These are phyloP conservation scores for Mycena albidolilacea DNA, from an alignment of 768 basidiomycete species.

Conservation along the genomic window DNA sequence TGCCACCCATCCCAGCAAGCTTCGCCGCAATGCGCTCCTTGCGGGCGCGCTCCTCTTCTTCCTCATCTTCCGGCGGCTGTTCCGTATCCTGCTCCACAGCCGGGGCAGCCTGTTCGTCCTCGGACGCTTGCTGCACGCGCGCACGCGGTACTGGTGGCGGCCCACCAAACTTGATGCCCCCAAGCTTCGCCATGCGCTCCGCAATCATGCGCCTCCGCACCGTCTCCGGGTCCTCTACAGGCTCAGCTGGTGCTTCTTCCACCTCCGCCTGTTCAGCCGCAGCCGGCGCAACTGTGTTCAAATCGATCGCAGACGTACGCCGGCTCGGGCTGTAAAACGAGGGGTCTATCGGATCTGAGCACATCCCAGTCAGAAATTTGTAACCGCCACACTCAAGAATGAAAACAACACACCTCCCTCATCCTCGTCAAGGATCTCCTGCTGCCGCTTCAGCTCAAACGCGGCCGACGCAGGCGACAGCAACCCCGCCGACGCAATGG, in stretches of 20 bases:
- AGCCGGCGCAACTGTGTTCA: conserved; percentile 38
- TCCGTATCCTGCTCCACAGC: conserved; percentile 45
- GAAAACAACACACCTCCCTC: conserved; percentile 67
- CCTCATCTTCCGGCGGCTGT: conserved; percentile 55
- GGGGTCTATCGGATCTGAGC: conserved; percentile 79
- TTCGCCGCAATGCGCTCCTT: conserved; percentile 69
- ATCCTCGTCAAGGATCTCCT: conserved; percentile 71
- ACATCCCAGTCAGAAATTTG: conserved; percentile 20
- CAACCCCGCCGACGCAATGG: conserved; percentile 18
- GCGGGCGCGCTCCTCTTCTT: conserved; percentile 75
- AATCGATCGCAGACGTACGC: conserved; percentile 51
- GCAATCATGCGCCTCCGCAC: conserved; percentile 81
- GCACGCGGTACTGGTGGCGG: conserved; percentile 68
- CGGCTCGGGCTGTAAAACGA: conserved; percentile 69
- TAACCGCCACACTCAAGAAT: neutral
- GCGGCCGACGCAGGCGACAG: conserved; percentile 32
- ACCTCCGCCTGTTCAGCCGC: neutral
- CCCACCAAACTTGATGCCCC: conserved; percentile 87
- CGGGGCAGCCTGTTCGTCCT: conserved; percentile 29
- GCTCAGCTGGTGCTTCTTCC: conserved; percentile 38
- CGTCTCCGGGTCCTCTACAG: conserved; percentile 63
- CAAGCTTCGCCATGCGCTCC: conserved; percentile 95
- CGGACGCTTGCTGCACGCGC: conserved; percentile 50
- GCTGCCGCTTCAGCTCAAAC: conserved; percentile 35
- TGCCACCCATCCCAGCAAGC: conserved; percentile 69